A percentile compares a stretch with the other conserved stretches of the same genome.
phyloP scores from a whole-genome alignment of 495 filamentous ascomycete genomes.

The Trichoderma asperelloides region DNA sequence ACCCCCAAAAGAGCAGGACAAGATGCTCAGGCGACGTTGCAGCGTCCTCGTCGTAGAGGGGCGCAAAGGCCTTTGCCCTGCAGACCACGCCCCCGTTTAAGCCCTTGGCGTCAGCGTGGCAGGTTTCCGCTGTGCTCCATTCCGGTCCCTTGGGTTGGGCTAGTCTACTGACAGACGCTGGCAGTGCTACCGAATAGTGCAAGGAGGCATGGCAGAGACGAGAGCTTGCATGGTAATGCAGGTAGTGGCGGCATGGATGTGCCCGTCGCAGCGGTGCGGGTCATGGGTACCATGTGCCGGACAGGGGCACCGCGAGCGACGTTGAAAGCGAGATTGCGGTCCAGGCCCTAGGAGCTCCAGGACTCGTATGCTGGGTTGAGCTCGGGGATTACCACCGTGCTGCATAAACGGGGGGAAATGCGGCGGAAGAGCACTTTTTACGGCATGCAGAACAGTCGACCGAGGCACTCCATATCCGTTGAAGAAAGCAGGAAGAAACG shows the following conservation, averaged over 20 bases:
- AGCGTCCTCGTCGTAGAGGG: neutral
- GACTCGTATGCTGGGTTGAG: neutral
- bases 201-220: neutral
- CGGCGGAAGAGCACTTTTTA: neutral
- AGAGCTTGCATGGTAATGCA: neutral
- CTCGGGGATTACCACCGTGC: neutral
- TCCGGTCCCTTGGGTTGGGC: neutral
- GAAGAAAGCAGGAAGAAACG: neutral
- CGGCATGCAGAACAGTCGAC: neutral
- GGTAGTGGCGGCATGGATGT: neutral
- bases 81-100: neutral
- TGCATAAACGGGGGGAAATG: neutral
- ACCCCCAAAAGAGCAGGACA: neutral
- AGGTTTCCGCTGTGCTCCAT: neutral
- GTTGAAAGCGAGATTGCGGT: slow-evolving; percentile 2
- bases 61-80: neutral
- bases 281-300: neutral
- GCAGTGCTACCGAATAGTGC: neutral
- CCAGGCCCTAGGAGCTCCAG: neutral
- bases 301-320: neutral
- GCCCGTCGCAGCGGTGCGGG: slow-evolving; percentile 3
- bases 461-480: neutral
- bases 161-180: slow-evolving; percentile 1
- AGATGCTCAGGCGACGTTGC: neutral
- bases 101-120: neutral